Base-by-base conservation (phyloP, 305 asterid species). In the Fraxinus sp. region DNA sequence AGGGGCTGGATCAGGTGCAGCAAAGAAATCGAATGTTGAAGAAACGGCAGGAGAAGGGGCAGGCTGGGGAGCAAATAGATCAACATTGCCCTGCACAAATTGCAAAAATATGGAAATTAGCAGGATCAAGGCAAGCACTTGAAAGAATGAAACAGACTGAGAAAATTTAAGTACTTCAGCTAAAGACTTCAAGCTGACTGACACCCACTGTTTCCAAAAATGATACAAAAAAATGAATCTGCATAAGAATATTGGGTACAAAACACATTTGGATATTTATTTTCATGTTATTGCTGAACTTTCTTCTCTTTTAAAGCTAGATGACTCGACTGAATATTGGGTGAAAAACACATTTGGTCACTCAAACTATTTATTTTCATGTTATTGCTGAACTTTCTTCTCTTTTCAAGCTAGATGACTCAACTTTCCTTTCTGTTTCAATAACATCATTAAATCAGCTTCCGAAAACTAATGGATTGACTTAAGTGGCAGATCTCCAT, bases 1-100 rank as follows among this genome's bases (percentile, higher is more conserved):
- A 24, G 83, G 46, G 78, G 88, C 89, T 68, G 95, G 93, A 83
- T 87, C 92, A 7, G 97, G 88, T 80, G 90, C 91, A 85, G 90
- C 89, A 57, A 95, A 95, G 78, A 93, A 92, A 86, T 95, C 97
- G 75, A 91, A 80, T 76, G 97, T 32, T 78, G 94, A 83, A 83
- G 95, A 81, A 85, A 81, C 87, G 32, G 91, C 87, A 75, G 92
- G 82, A 68, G 94, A 30, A 33, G 93, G 88, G 57, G 90, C 75
- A 77, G 91, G 88, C 82, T 90, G 92, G 75, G 95, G 86, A 75
- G 97, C 89, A 91, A 97, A 95, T 75, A 93, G 89, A 92, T 95
- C 96, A 75, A 90, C 89, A 75, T 84, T 84, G 70, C 81, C 68
- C 93, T 91, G 93, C 88, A 90, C 24, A 81, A 85, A 79, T 41